Conservation (phyloP, 768 basidiomycete genomes). For the Macrocybe gigantea region DNA sequence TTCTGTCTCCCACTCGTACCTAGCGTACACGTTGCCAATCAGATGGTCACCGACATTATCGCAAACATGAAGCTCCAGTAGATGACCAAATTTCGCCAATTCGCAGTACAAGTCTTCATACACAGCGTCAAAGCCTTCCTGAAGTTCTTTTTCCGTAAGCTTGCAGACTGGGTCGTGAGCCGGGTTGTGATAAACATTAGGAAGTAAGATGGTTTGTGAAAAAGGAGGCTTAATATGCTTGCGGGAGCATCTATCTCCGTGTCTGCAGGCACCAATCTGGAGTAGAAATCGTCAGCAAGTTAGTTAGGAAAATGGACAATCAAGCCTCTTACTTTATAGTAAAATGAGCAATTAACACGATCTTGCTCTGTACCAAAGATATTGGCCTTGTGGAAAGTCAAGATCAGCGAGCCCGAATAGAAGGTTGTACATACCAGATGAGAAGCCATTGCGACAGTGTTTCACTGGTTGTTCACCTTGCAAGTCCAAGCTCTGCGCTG, state of each 20-base stretch:
- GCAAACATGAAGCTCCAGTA: slow-evolving; percentile 95
- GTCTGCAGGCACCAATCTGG: slow-evolving; percentile 96
- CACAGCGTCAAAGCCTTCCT: slow-evolving; percentile 91
- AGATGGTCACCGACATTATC: slow-evolving; percentile 99
- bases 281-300: slow-evolving; percentile 2
- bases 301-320: slow-evolving; percentile 6
- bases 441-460: slow-evolving; percentile 46
- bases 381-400: slow-evolving; percentile 55
- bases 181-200: slow-evolving; percentile 98
- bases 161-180: slow-evolving; percentile 90
- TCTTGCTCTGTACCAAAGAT: slow-evolving; percentile 95
- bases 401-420: background rate
- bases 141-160: slow-evolving; percentile 79
- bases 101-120: slow-evolving; percentile 96
- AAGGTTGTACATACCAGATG: slow-evolving; percentile 55
- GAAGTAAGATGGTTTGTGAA: slow-evolving; percentile 93
- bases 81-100: slow-evolving; percentile 89
- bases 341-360: slow-evolving; percentile 98
- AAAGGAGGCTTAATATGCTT: slow-evolving; percentile 98
- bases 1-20: slow-evolving; percentile 98
- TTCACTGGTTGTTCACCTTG: background rate
- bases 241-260: slow-evolving; percentile 96
- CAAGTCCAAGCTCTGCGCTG: background rate
- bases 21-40: slow-evolving; percentile 95
- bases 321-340: slow-evolving; percentile 71